These are phyloP conservation scores for Mucor piriformis DNA, from an alignment of 371 early-diverging fungal genomes.

Conservation along the genomic window DNA sequence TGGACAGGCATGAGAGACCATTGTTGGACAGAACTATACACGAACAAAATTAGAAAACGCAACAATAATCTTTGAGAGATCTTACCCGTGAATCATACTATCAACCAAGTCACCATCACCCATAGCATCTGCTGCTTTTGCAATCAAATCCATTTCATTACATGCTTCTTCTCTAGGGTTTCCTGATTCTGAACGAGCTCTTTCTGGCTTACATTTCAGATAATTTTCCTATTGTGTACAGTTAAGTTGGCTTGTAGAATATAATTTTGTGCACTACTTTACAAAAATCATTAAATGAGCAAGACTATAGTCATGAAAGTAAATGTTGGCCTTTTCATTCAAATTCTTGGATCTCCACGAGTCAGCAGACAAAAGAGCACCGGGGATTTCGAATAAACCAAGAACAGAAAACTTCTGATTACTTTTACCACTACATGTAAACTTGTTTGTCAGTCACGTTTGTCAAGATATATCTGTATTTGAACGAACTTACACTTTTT, in stretches of 20 bases:
- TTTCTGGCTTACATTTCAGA: constrained; percentile 34
- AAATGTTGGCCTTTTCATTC: constrained; percentile 85
- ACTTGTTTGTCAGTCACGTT: constrained; percentile 1
- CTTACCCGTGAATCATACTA: constrained; percentile 76
- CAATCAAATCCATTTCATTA: constrained; percentile 59
- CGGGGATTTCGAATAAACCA: constrained; percentile 87
- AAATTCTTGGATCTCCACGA: constrained; percentile 61
- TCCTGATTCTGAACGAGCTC: constrained; percentile 17
- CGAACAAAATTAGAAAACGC: background rate
- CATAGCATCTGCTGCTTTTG: constrained; percentile 92
- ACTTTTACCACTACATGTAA: constrained; percentile 35
- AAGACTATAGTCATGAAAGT: constrained; percentile 92
- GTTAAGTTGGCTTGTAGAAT: background rate
- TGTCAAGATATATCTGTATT: background rate
- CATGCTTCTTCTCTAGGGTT: constrained; percentile 25
- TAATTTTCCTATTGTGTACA: constrained; percentile 53
- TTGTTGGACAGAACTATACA: constrained; percentile 64
- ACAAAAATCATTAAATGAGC: constrained; percentile 88
- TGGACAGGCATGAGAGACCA: constrained; percentile 95
- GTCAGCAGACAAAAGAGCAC: constrained; percentile 62
- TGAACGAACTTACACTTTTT: constrained; percentile 57
- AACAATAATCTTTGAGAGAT: background rate
- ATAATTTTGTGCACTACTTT: no score
- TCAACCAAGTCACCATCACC: constrained; percentile 89
- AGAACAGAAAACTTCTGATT: constrained; percentile 81